phyloP scores from a whole-genome alignment of 1,139 yeast species.

The Candida frijolesensis region DNA sequence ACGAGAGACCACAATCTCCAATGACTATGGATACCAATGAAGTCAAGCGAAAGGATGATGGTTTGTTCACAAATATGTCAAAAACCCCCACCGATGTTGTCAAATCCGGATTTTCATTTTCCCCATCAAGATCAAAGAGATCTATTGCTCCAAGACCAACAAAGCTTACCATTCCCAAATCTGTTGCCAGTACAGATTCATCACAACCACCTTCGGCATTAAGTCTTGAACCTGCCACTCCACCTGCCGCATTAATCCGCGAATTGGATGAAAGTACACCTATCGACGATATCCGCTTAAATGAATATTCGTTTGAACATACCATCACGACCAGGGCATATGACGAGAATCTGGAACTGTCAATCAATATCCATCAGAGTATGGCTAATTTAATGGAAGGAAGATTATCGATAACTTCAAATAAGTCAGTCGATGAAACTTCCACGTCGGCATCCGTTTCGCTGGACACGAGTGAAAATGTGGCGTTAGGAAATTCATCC shows the following conservation, averaged over 20 bases:
- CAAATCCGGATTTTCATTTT: too few species aligned
- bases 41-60: too few species aligned
- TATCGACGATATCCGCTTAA: slow-evolving; percentile 4
- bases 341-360: slow-evolving; percentile 1
- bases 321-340: slow-evolving; percentile 10
- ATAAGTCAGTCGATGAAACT: slow-evolving; percentile 6
- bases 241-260: neutral
- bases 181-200: neutral
- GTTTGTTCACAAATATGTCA: too few species aligned
- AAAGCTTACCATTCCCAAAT: neutral
- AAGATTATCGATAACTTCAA: slow-evolving; percentile 8
- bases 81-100: too few species aligned
- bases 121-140: neutral
- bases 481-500: slow-evolving; percentile 18
- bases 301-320: slow-evolving; percentile 11
- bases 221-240: slow-evolving; percentile 6
- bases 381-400: slow-evolving; percentile 13
- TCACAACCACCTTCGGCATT: slow-evolving; percentile 11
- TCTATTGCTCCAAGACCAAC: neutral
- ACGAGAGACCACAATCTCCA: too few species aligned
- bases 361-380: slow-evolving; percentile 12
- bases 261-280: neutral
- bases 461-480: slow-evolving; percentile 15
- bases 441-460: slow-evolving; percentile 8
- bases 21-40: too few species aligned